Conservation (phyloP, 768 basidiomycete species). For the Cyathus striatus region DNA sequence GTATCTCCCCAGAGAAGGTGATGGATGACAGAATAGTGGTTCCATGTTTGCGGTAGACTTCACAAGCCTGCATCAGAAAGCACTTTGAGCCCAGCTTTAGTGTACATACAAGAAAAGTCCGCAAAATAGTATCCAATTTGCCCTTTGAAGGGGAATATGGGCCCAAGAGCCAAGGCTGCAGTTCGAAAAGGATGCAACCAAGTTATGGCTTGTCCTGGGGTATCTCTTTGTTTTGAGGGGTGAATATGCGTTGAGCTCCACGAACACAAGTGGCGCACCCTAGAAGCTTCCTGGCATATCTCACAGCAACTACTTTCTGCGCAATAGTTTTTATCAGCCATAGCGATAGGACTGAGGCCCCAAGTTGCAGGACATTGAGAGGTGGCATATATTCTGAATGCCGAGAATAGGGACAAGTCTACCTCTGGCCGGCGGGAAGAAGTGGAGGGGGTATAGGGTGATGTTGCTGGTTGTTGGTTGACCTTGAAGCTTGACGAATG, state of each 20-base stretch:
- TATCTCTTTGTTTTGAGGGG: neutral
- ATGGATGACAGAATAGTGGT: constrained; percentile 34
- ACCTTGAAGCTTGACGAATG: too few relatives aligned
- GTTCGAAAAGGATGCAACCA: constrained; percentile 24
- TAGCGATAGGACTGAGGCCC: neutral
- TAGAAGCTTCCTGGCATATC: neutral
- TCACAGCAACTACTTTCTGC: neutral
- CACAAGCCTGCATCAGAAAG: too few relatives aligned
- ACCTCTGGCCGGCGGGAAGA: too few relatives aligned
- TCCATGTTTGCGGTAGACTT: constrained; percentile 34
- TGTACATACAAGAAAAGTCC: constrained; percentile 28
- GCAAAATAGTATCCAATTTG: constrained; percentile 26
- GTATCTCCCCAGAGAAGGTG: constrained; percentile 19
- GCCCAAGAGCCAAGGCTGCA: constrained; percentile 16
- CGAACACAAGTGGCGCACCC: neutral
- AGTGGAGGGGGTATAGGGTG: too few relatives aligned
- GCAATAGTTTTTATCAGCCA: neutral
- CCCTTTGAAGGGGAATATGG: constrained; percentile 26
- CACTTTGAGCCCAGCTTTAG: neutral
- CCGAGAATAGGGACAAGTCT: too few relatives aligned
- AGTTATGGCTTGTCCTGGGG: neutral
- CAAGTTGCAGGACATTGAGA: neutral
- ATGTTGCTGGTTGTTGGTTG: too few relatives aligned
- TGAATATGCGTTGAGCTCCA: neutral
- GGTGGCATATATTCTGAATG: too few relatives aligned